Conservation (phyloP, 768 basidiomycete species). For the Termitomyces sp. region DNA sequence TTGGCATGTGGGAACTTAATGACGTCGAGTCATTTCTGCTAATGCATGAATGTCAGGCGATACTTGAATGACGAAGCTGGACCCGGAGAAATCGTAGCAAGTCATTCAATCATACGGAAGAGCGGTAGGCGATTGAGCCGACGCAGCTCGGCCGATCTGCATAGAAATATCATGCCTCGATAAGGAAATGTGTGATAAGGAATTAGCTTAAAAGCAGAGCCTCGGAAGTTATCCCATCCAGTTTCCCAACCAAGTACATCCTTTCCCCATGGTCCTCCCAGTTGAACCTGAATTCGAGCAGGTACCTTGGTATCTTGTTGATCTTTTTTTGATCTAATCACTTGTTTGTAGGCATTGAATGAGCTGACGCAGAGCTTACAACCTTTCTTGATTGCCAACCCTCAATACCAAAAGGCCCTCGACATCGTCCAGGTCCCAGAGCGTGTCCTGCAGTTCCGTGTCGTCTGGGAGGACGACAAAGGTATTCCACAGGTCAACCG, state of each 20-base stretch:
- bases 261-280: slow-evolving; percentile 33
- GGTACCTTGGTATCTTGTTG: slow-evolving; percentile 20
- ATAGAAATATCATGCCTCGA: background rate
- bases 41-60: background rate
- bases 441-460: slow-evolving; percentile 61
- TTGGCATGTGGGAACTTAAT: background rate
- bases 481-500: slow-evolving; percentile 62
- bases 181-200: background rate
- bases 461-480: slow-evolving; percentile 72
- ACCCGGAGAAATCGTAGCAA: background rate
- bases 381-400: slow-evolving; percentile 61
- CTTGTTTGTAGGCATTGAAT: slow-evolving; percentile 42
- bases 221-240: background rate
- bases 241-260: background rate
- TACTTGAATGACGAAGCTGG: background rate
- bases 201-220: background rate
- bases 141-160: background rate
- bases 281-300: slow-evolving; percentile 69
- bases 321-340: background rate
- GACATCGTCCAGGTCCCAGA: slow-evolving; percentile 56
- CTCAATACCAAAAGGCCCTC: slow-evolving; percentile 62
- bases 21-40: background rate
- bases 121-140: background rate
- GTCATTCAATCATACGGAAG: background rate
- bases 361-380: slow-evolving; percentile 61